These are phyloP conservation scores for Dictyophora rubrovolvata DNA, from an alignment of 768 basidiomycete genomes.

Conservation along the genomic window DNA sequence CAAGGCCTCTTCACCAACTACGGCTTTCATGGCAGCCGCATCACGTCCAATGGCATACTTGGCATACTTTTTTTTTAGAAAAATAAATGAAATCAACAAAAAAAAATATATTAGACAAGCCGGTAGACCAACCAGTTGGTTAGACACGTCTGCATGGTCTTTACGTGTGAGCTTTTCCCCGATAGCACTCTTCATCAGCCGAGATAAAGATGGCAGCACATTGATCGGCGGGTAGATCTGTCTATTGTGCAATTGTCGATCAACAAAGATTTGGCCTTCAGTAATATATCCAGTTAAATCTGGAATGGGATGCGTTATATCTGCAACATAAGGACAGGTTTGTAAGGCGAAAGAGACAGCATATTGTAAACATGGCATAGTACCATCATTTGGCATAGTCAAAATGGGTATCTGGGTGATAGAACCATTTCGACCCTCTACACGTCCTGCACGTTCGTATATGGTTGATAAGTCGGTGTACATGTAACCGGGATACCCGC, in stretches of 20 bases:
- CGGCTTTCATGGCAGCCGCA: constrained; percentile 97
- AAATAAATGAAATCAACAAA: background rate
- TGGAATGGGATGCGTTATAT: constrained; percentile 99
- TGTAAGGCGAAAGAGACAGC: constrained; percentile 1
- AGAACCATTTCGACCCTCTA: constrained; percentile 93
- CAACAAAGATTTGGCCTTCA: constrained; percentile 98
- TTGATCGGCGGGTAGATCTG: constrained; percentile 99
- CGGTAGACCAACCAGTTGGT: constrained; percentile 68
- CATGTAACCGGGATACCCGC: constrained; percentile 97
- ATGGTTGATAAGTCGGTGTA: constrained; percentile 99
- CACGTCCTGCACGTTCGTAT: constrained; percentile 98
- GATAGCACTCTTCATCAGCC: constrained; percentile 99
- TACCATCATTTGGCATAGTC: constrained; percentile 99
- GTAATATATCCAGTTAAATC: constrained; percentile 99
- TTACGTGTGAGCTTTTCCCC: constrained; percentile 95
- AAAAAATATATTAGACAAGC: constrained; percentile 4
- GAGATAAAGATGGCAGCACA: constrained; percentile 94
- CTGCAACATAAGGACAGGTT: constrained; percentile 29
- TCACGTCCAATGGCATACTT: constrained; percentile 98
- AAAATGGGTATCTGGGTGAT: constrained; percentile 99
- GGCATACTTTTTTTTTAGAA: constrained; percentile 79
- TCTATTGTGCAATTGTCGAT: constrained; percentile 92
- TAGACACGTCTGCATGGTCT: constrained; percentile 98
- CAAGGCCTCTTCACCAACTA: constrained; percentile 96
- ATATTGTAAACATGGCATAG: constrained; percentile 17